A percentile compares a stretch with the other conserved stretches of the same genome.
Conservation (phyloP, 2,329 filamentous ascomycete genomes). For the Sporothrix curviconia region DNA sequence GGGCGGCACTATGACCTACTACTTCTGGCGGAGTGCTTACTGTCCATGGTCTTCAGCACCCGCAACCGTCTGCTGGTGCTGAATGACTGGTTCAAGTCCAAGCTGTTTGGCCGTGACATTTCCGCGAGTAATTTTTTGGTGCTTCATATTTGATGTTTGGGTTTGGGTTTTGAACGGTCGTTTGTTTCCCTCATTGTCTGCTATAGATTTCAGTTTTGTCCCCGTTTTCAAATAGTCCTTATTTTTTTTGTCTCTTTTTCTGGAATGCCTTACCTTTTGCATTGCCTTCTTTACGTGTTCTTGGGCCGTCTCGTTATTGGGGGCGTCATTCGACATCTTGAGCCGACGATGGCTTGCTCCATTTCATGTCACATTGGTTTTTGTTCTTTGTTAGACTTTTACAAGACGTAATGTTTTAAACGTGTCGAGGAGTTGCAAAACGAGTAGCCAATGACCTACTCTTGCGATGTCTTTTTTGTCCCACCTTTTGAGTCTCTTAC, state of each 20-base stretch:
- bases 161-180: not conserved
- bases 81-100: slow-evolving; percentile 95
- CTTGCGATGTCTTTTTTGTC: not conserved
- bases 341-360: not conserved
- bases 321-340: slow-evolving; percentile 4
- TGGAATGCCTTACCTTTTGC: too few species aligned
- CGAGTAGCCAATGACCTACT: too few species aligned
- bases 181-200: not conserved
- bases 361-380: not conserved
- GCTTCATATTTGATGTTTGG: not conserved
- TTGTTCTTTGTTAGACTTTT: not conserved
- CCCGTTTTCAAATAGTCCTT: not conserved
- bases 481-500: not conserved
- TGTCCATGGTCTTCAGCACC: slow-evolving; percentile 99
- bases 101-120: slow-evolving; percentile 92
- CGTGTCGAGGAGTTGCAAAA: too few species aligned
- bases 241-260: not conserved
- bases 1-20: slow-evolving; percentile 88
- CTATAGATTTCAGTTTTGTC: not conserved
- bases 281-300: not conserved
- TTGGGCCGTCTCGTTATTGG: not conserved
- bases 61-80: slow-evolving; percentile 91
- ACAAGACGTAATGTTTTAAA: not conserved
- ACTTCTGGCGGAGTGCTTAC: slow-evolving; percentile 98
- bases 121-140: slow-evolving; percentile 60